Conservation (phyloP, 257 asterid genomes). For the Solanum virginianum region DNA sequence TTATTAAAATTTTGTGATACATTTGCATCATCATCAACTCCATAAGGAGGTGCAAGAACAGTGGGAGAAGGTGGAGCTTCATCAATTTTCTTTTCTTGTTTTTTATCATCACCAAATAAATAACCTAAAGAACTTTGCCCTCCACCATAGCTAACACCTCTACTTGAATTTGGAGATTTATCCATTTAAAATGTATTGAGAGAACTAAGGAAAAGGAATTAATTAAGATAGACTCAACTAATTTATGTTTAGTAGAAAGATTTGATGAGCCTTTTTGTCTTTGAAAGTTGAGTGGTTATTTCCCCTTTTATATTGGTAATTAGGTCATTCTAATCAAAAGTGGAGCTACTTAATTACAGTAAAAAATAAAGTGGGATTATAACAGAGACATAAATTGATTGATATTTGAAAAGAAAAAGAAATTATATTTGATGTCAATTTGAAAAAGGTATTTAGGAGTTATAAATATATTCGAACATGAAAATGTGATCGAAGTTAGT, state of each 20-base stretch:
- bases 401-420: not conserved
- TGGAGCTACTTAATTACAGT: no score
- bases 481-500: not conserved
- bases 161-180: constrained; percentile 14
- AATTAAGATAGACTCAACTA: not conserved
- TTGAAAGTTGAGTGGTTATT: not conserved
- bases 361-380: no score
- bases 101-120: constrained; percentile 41
- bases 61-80: constrained; percentile 20
- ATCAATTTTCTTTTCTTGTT: constrained; percentile 6
- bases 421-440: not conserved
- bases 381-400: not conserved
- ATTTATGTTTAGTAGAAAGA: not conserved
- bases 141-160: constrained; percentile 47
- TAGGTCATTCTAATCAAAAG: not conserved
- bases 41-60: constrained; percentile 35
- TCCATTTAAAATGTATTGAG: not conserved
- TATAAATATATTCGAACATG: not conserved
- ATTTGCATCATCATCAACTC: constrained; percentile 12
- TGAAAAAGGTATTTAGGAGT: not conserved
- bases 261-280: not conserved
- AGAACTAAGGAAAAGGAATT: not conserved
- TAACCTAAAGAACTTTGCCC: constrained; percentile 58
- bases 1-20: constrained; percentile 2
- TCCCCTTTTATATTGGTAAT: not conserved